Evolutionary conservation across 2,329 filamentous ascomycete species (phyloP), one percentile per base, ranked within the genome.

Genomic region (Hymenoscyphus albidus): DNA sequence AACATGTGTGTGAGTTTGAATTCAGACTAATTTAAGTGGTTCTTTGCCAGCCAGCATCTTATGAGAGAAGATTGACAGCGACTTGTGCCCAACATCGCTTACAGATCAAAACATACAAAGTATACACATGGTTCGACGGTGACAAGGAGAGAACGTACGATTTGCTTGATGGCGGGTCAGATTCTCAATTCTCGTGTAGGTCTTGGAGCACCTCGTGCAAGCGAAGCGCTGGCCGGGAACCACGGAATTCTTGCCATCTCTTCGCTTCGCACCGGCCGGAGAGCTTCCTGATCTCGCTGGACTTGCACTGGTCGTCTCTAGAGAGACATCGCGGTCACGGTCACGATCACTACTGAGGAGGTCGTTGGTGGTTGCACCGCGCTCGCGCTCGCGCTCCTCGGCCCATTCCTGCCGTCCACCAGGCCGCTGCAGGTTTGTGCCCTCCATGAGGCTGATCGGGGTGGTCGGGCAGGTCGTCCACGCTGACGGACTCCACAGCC

Each of bases 151-250:
- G 42, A 18, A 67, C 72, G 70, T 58, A 74, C 72, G 72, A 64
- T 74, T 74, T 10, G 72, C 72, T 61, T 72, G 70, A 67, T 74
- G 71, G n/a, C 72, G 63, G 2, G 71, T 73, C 16, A 74, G 44
- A 62, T 74, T 74, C 63, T 73, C 72, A 38, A 73, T 72, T 48
- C 72, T 69, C 58, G 66, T 73, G 67, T 73, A 74, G 31, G 70
- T 73, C 65, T 74, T 74, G 2, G 71, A 70, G 63, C 72, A 74
- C 58, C 65, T 64, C 10, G 70, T 63, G 62, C 72, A 74, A 63
- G 73, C 70, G 58, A 73, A 74, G 27, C 72, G 59, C 42, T 67
- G 63, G 9, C 61, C 63, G 1, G 68, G 59, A 6, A 62, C 35
- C 27, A 42, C 63, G 2, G 66, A 32, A 31, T 51, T 35, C 59